A percentile compares a stretch with the other conserved stretches of the same genome.
phyloP scores from a whole-genome alignment of 768 basidiomycete species.

The Tremella mesenterica region DNA sequence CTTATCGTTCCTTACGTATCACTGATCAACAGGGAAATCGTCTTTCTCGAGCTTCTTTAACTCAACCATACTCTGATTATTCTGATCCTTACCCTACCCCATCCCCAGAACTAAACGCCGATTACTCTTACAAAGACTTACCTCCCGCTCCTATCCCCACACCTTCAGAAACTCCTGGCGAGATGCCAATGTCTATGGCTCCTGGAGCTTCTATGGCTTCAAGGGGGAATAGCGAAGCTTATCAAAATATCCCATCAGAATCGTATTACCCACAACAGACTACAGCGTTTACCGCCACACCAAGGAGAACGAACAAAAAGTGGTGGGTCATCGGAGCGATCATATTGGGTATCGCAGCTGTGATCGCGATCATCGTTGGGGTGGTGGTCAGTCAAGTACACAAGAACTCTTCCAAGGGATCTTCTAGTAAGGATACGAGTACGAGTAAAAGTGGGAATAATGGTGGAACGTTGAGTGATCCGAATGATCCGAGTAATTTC shows the following conservation, averaged over 20 bases:
- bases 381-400: conserved; percentile 55
- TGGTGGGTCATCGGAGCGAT: conserved; percentile 47
- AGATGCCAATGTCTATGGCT: conserved; percentile 5
- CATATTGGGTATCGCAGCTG: conserved; percentile 52
- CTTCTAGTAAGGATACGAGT: conserved; percentile 13
- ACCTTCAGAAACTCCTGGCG: background rate
- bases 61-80: background rate
- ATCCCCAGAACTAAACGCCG: background rate
- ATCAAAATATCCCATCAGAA: conserved; percentile 30
- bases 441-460: conserved; percentile 13
- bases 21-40: background rate
- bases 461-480: conserved; percentile 43
- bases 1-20: no score
- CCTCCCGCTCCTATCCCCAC: background rate
- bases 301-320: conserved; percentile 13
- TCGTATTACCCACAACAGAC: conserved; percentile 13
- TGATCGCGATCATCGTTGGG: conserved; percentile 53
- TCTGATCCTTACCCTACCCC: background rate
- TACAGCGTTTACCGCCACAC: background rate
- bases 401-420: conserved; percentile 2
- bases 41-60: background rate
- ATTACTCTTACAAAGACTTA: background rate
- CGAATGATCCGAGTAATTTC: conserved; percentile 71
- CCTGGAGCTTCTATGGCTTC: background rate
- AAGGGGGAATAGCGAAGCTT: conserved; percentile 3